A percentile compares a stretch with the other conserved stretches of the same genome.
Evolutionary conservation across 2,329 filamentous ascomycete genomes (phyloP).

Genomic region (Alternaria incomplexa): DNA sequence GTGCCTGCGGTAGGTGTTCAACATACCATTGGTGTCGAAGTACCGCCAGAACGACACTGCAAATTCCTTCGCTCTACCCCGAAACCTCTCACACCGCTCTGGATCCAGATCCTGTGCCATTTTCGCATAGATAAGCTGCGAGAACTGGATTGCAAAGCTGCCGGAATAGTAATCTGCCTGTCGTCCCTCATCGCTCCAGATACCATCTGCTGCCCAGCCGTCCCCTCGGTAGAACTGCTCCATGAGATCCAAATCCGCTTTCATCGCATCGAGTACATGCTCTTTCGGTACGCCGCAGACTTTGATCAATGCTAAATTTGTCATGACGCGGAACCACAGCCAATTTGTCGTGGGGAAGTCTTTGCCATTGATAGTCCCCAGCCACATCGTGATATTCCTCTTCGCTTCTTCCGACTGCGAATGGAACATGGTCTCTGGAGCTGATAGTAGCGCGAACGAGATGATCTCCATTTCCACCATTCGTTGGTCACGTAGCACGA

Average conservation of each 20-base stretch:
- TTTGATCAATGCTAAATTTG: conserved; percentile 55
- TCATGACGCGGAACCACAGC: conserved; percentile 61
- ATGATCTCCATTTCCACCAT: conserved; percentile 64
- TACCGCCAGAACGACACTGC: conserved; percentile 55
- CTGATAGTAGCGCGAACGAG: conserved; percentile 55
- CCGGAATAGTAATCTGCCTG: conserved; percentile 62
- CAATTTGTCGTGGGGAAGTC: conserved; percentile 59
- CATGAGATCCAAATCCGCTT: conserved; percentile 52
- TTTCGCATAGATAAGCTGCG: conserved; percentile 55
- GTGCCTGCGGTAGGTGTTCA: too few species aligned
- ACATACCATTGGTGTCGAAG: conserved; percentile 54
- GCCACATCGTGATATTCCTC: conserved; percentile 50
- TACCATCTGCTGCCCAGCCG: conserved; percentile 58
- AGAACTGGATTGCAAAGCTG: conserved; percentile 62
- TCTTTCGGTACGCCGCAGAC: conserved; percentile 48
- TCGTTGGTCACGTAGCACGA: conserved; percentile 56
- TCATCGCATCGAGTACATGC: conserved; percentile 47
- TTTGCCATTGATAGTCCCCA: conserved; percentile 53
- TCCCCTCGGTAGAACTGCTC: conserved; percentile 55
- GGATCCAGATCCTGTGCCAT: conserved; percentile 54
- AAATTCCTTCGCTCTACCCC: conserved; percentile 51
- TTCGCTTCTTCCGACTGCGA: conserved; percentile 38
- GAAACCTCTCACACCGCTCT: conserved; percentile 47
- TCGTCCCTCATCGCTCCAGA: conserved; percentile 47
- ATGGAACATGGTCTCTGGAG: conserved; percentile 49